These are phyloP conservation scores for Ophiostoma ulmi DNA, from an alignment of 2,329 filamentous ascomycete genomes.

Conservation along the genomic window DNA sequence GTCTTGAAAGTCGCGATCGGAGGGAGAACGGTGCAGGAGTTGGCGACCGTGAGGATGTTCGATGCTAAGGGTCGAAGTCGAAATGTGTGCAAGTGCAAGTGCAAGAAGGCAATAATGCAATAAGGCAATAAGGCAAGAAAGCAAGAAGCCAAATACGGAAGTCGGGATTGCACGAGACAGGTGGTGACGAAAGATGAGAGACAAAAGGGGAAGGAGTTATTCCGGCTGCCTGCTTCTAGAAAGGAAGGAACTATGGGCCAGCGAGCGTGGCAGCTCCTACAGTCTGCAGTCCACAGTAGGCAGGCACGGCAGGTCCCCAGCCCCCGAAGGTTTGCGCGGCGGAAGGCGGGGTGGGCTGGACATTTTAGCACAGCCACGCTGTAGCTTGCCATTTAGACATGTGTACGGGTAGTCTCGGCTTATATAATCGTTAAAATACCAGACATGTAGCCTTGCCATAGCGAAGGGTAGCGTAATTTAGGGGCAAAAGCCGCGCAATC, in stretches of 20 bases:
- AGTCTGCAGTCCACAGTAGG: background rate
- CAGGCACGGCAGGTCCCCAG: conserved; percentile 3
- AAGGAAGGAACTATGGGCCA: conserved; percentile 9
- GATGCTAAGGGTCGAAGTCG: background rate
- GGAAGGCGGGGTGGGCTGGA: conserved; percentile 20
- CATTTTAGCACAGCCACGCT: conserved; percentile 18
- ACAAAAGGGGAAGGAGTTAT: conserved; percentile 18
- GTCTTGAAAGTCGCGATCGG: background rate
- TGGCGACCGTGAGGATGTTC: background rate
- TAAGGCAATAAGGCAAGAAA: background rate
- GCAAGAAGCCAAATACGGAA: background rate
- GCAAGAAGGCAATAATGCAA: background rate
- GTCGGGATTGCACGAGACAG: conserved; percentile 3
- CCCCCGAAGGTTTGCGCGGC: conserved; percentile 14
- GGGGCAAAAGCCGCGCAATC: conserved; percentile 9
- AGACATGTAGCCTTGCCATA: no score
- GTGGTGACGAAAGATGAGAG: background rate
- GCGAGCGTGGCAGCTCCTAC: background rate
- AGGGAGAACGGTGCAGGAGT: background rate
- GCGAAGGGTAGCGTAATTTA: background rate
- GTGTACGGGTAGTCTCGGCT: background rate
- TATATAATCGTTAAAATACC: background rate
- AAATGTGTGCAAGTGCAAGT: background rate
- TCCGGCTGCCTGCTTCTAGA: conserved; percentile 21
- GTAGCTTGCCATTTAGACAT: background rate